phyloP scores from a whole-genome alignment of 2,329 filamentous ascomycete genomes.

The Epichloe coenophiala region DNA sequence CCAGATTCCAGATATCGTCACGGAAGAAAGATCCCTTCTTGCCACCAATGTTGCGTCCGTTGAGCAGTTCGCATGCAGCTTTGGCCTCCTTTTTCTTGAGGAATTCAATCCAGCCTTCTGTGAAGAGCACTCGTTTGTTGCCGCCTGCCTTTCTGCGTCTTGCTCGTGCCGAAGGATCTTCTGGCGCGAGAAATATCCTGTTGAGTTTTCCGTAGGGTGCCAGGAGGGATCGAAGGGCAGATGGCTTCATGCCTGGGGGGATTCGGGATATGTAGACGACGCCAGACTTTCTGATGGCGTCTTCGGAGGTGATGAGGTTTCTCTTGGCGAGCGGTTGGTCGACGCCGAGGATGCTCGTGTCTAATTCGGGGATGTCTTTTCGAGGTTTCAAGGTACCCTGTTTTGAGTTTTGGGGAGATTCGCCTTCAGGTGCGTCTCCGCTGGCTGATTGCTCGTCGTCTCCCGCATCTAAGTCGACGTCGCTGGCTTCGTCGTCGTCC shows the following conservation, averaged over 20 bases:
- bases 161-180: constrained; percentile 53
- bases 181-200: constrained; percentile 66
- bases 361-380: constrained; percentile 14
- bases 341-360: constrained; percentile 30
- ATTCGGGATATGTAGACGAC: constrained; percentile 75
- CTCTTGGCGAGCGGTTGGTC: constrained; percentile 48
- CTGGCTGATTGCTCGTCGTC: constrained; percentile 9
- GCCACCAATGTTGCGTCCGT: constrained; percentile 65
- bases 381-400: constrained; percentile 8
- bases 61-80: constrained; percentile 60
- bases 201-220: constrained; percentile 63
- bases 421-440: neutral
- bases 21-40: constrained; percentile 75
- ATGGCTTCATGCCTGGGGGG: constrained; percentile 79
- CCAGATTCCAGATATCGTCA: constrained; percentile 76
- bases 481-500: constrained; percentile 24
- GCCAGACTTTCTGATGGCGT: constrained; percentile 58
- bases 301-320: constrained; percentile 52
- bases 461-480: constrained; percentile 20
- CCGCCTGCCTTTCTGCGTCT: constrained; percentile 59
- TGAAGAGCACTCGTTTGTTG: constrained; percentile 72
- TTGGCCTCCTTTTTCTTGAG: constrained; percentile 63
- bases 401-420: constrained; percentile 12
- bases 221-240: constrained; percentile 62
- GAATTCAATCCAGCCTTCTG: constrained; percentile 82